phyloP scores from a whole-genome alignment of 1,139 yeast genomes.

The Magnusiomyces suaveolens region DNA sequence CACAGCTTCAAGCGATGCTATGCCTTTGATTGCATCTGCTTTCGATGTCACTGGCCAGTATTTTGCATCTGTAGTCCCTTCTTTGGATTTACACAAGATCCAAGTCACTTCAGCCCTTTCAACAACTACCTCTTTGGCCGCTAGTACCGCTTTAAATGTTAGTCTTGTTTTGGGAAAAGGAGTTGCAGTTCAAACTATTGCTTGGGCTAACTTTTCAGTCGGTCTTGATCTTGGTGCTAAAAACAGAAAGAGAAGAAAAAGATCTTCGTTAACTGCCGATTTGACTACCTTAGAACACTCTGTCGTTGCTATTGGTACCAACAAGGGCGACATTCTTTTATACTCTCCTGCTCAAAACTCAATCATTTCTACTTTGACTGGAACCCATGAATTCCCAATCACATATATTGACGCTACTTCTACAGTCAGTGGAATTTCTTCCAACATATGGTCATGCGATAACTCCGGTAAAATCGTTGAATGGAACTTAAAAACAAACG shows the following conservation, averaged over 20 bases:
- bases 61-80: slow-evolving; percentile 58
- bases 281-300: slow-evolving; percentile 8
- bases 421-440: slow-evolving; percentile 24
- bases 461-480: slow-evolving; percentile 51
- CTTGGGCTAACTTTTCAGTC: slow-evolving; percentile 42
- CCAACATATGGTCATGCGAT: slow-evolving; percentile 49
- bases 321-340: slow-evolving; percentile 53
- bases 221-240: slow-evolving; percentile 7
- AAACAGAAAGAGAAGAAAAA: slow-evolving; percentile 30
- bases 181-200: slow-evolving; percentile 41
- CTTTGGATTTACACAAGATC: slow-evolving; percentile 66
- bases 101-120: slow-evolving; percentile 35
- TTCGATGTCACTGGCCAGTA: slow-evolving; percentile 51
- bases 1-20: slow-evolving; percentile 3
- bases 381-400: slow-evolving; percentile 45
- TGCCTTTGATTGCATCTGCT: slow-evolving; percentile 24
- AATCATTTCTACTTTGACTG: slow-evolving; percentile 42
- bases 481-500: slow-evolving; percentile 48
- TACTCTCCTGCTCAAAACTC: slow-evolving; percentile 61
- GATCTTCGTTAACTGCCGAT: slow-evolving; percentile 15
- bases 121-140: slow-evolving; percentile 1
- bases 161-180: slow-evolving; percentile 44
- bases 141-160: slow-evolving; percentile 17
- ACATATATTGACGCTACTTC: slow-evolving; percentile 41
- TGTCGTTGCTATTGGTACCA: slow-evolving; percentile 54